Evolutionary conservation across 73 alveolate species (phyloP), one percentile per base, ranked within the genome.

Genomic region (Paramecium primaurelia): DNA sequence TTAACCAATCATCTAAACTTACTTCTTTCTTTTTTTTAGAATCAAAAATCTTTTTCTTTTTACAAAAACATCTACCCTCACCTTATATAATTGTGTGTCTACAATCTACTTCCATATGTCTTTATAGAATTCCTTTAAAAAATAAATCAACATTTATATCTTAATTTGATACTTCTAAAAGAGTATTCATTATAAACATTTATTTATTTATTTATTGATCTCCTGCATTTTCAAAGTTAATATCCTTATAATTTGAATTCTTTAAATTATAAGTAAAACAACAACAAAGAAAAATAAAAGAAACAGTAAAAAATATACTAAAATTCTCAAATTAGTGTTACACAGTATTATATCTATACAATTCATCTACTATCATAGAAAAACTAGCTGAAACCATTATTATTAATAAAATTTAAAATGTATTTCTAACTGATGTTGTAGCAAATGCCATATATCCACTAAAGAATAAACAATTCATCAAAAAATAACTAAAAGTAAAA

Each of bases 21-120:
- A 77, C 77, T 58, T 87, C 93, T 60, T 68, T 87, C 12, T 73
- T 30, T 58, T 87, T 87, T 28, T 87, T 87, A 18, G 93, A 77
- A 22, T 87, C 93, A 37, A 64, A 87, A 12, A 87, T 4, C 42
- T 64, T 64, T 6, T 64, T 87, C 71, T 87, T 40, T 25, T 87
- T 87, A 44, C 93, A 87, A 64, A 87, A 87, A 36, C 93, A 87
- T 68, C 64, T n/a, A 18, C 68, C 93, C 14, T 18, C 71, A 40
- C 86, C 88, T 20, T 64, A 37, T 11, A 75, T 75, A 4, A 75
- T 54, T 11, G 58, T 38, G n/a, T 75, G 88, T 42, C 30, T 75
- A 25, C 88, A 75, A n/a, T 75, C 58, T 0, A 30, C 20, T n/a
- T 75, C 88, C 88, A 75, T 75, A 25, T 75, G 88, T 42, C 59